These are phyloP conservation scores for Cladosporium velox DNA, from an alignment of 2,329 filamentous ascomycete species.

Conservation along the genomic window DNA sequence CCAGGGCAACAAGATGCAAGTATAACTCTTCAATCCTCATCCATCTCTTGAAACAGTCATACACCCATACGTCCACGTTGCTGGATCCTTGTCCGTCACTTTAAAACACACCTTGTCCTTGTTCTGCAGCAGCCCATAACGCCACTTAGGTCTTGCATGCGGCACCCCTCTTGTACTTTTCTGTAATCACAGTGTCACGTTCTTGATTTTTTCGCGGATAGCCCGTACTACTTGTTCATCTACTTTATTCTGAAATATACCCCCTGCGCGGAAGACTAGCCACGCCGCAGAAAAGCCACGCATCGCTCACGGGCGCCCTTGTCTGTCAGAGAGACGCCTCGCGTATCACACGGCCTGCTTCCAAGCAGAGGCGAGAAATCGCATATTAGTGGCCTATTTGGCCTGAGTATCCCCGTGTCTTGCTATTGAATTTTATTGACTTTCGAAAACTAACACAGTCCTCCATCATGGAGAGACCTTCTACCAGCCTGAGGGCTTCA, in stretches of 20 bases:
- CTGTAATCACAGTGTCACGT: slow-evolving; percentile 21
- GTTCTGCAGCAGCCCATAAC: slow-evolving; percentile 13
- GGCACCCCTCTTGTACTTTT: slow-evolving; percentile 20
- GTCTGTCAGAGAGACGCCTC: slow-evolving; percentile 21
- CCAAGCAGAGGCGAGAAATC: slow-evolving; percentile 5
- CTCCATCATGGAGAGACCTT: slow-evolving; percentile 26
- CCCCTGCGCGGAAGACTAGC: slow-evolving; percentile 7
- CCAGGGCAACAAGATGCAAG: slow-evolving; percentile 14
- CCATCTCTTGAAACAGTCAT: slow-evolving; percentile 13
- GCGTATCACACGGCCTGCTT: slow-evolving; percentile 18
- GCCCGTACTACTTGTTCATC: slow-evolving; percentile 18
- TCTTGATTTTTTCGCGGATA: slow-evolving; percentile 13
- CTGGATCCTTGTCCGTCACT: slow-evolving; percentile 20
- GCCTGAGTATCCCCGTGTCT: slow-evolving; percentile 23
- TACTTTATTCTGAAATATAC: slow-evolving; percentile 5
- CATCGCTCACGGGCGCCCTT: slow-evolving; percentile 17
- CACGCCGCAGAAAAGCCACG: slow-evolving; percentile 16
- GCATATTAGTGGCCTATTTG: slow-evolving; percentile 15
- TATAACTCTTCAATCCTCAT: slow-evolving; percentile 15
- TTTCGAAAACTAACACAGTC: slow-evolving; percentile 23
- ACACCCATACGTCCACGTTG: slow-evolving; percentile 19
- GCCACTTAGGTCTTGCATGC: slow-evolving; percentile 23
- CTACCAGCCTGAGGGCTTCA: slow-evolving; percentile 23
- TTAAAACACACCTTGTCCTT: slow-evolving; percentile 17
- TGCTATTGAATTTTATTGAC: slow-evolving; percentile 29